phyloP scores from a whole-genome alignment of 2,329 filamentous ascomycete genomes.

The Diplocarpon rosae region DNA sequence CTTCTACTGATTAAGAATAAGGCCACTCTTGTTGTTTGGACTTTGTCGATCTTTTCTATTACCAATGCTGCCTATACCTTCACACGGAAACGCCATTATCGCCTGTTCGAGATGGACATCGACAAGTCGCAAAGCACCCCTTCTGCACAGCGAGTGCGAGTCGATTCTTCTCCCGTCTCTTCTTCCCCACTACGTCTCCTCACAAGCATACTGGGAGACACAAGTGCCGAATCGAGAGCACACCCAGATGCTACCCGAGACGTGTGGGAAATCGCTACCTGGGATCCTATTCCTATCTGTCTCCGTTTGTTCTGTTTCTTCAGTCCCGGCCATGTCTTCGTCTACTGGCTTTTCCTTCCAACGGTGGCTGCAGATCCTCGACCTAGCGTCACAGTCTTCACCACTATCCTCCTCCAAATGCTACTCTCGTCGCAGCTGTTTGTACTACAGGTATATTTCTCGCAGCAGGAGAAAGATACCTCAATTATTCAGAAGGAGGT shows the following conservation, averaged over 20 bases:
- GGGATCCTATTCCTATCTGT: slow-evolving; percentile 83
- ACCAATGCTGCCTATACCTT: slow-evolving; percentile 76
- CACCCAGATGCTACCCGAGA: slow-evolving; percentile 74
- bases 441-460: slow-evolving; percentile 61
- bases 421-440: slow-evolving; percentile 70
- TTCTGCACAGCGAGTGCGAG: slow-evolving; percentile 77
- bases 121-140: slow-evolving; percentile 67
- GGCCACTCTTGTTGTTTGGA: slow-evolving; percentile 61
- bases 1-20: slow-evolving; percentile 26
- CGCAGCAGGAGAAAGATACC: slow-evolving; percentile 76
- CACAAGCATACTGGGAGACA: slow-evolving; percentile 52
- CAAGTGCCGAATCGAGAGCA: slow-evolving; percentile 69
- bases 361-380: slow-evolving; percentile 62
- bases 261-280: slow-evolving; percentile 89
- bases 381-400: slow-evolving; percentile 78
- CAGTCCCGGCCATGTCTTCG: slow-evolving; percentile 82
- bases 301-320: slow-evolving; percentile 80
- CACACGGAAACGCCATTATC: slow-evolving; percentile 71
- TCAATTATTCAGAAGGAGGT: slow-evolving; percentile 83
- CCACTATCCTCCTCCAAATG: slow-evolving; percentile 63
- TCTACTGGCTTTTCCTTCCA: slow-evolving; percentile 83
- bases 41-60: slow-evolving; percentile 54
- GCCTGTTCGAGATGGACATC: slow-evolving; percentile 79
- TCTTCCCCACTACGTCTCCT: slow-evolving; percentile 72
- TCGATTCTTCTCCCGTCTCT: slow-evolving; percentile 69